Percentiles rank a stretch among this genome's conserved stretches.
These are phyloP conservation scores for Haplosporangium sp. DNA, from an alignment of 371 early-diverging fungal species.

Conservation along the genomic window DNA sequence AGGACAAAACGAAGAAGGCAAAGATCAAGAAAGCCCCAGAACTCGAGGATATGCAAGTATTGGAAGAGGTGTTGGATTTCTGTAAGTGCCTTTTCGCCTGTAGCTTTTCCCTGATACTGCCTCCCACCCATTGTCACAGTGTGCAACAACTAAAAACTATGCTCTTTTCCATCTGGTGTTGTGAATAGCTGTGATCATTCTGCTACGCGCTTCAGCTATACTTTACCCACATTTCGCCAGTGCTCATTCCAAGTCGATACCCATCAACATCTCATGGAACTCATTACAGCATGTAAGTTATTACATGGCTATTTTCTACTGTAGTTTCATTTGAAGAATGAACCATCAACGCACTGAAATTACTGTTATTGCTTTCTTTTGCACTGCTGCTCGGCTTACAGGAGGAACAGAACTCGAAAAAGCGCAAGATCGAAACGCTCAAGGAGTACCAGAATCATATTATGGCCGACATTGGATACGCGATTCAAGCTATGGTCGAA, in stretches of 20 bases:
- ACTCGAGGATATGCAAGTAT: constrained; percentile 31
- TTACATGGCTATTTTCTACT: background rate
- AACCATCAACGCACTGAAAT: background rate
- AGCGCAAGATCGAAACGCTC: constrained; percentile 13
- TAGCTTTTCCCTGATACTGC: too few relatives aligned
- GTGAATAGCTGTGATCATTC: constrained; percentile 25
- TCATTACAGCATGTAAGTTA: constrained; percentile 9
- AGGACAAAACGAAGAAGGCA: background rate
- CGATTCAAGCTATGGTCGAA: constrained; percentile 44
- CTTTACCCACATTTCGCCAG: constrained; percentile 31
- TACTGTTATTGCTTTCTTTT: background rate
- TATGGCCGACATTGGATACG: constrained; percentile 46
- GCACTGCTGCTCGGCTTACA: background rate
- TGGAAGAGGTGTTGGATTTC: constrained; percentile 42
- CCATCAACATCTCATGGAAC: constrained; percentile 30
- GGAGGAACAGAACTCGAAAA: constrained; percentile 15
- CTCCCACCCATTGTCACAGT: too few relatives aligned
- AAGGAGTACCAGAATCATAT: constrained; percentile 37
- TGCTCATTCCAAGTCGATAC: constrained; percentile 30
- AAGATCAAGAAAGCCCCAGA: constrained; percentile 10
- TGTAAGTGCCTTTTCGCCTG: constrained; percentile 12
- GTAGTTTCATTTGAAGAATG: background rate
- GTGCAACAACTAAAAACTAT: too few relatives aligned
- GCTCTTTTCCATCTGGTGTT: background rate
- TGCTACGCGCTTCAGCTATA: constrained; percentile 36